Conservation (phyloP, 202 grass and related monocot species). For the Schoenoplectus triqueter region DNA sequence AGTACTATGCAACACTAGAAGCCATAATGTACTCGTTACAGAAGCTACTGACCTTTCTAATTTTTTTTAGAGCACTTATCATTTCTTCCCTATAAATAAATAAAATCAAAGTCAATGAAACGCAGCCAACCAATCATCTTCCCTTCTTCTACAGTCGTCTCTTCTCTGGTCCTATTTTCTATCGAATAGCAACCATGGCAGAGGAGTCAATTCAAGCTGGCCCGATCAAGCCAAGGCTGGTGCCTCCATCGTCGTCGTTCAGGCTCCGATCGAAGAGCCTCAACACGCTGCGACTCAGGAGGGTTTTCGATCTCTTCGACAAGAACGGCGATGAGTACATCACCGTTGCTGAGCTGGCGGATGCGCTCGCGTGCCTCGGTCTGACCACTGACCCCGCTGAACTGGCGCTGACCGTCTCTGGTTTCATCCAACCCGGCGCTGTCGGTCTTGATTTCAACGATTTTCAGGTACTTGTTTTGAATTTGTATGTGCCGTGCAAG, state of each 20-base stretch:
- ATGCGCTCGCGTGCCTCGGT: constrained; percentile 47
- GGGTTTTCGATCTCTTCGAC: constrained; percentile 67
- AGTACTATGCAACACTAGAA: not conserved
- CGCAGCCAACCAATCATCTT: constrained; percentile 1
- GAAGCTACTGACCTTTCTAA: not conserved
- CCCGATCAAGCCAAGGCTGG: constrained; percentile 45
- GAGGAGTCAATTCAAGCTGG: not conserved
- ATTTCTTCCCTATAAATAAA: not conserved
- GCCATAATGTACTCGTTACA: not conserved
- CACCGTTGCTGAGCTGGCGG: constrained; percentile 47
- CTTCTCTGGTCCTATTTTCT: not conserved
- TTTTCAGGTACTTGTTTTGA: constrained; percentile 27
- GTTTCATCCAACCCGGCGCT: constrained; percentile 41
- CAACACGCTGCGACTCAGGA: constrained; percentile 45
- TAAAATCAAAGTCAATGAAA: not conserved
- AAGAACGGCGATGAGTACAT: constrained; percentile 53
- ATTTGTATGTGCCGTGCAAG: not conserved
- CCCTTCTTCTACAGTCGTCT: not conserved
- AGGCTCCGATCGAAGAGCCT: constrained; percentile 37
- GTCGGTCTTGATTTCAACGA: constrained; percentile 47
- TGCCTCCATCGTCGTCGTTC: constrained; percentile 41
- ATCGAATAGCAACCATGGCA: constrained; percentile 25
- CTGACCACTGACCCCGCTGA: constrained; percentile 2
- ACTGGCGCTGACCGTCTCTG: constrained; percentile 37
- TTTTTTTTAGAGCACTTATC: too few relatives aligned